A percentile compares a stretch with the other conserved stretches of the same genome.
These are phyloP conservation scores for Xylaria sp. DNA, from an alignment of 2,329 filamentous ascomycete species.

Conservation along the genomic window DNA sequence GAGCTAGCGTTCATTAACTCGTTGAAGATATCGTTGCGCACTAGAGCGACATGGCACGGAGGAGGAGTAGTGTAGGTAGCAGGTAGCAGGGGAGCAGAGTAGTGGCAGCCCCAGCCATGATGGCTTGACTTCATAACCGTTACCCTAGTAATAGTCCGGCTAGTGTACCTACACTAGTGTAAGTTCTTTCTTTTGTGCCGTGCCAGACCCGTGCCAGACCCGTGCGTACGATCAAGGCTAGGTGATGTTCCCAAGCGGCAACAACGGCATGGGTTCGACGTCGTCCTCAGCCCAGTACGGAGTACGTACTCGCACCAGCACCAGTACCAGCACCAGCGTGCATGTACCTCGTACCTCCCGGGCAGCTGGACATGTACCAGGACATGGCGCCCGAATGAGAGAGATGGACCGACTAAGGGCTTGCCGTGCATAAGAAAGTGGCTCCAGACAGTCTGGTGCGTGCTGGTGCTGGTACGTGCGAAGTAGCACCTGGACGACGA, in stretches of 20 bases:
- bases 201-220: not conserved
- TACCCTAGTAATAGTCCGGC: constrained; percentile 16
- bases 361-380: constrained; percentile 10
- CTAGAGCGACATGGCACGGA: constrained; percentile 18
- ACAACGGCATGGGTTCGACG: constrained; percentile 25
- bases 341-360: not conserved
- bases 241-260: constrained; percentile 22
- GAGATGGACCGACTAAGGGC: constrained; percentile 14
- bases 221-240: constrained; percentile 15
- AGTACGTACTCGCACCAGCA: constrained; percentile 13
- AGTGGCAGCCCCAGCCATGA: constrained; percentile 16
- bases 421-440: not conserved
- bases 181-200: constrained; percentile 1
- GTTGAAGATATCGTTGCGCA: constrained; percentile 23
- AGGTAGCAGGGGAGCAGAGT: not conserved
- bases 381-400: constrained; percentile 12
- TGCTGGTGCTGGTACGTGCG: not conserved
- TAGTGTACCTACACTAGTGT: constrained; percentile 5
- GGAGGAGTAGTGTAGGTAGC: constrained; percentile 2
- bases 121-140: constrained; percentile 22
- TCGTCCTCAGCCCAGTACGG: constrained; percentile 6
- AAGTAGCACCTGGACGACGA: not conserved
- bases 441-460: not conserved
- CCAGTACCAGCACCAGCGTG: constrained; percentile 1
- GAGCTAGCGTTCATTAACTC: constrained; percentile 10